Evolutionary conservation across 1,139 yeast species (phyloP), one percentile per base, ranked within the genome.

Genomic region (Suhomyces coccinellae): DNA sequence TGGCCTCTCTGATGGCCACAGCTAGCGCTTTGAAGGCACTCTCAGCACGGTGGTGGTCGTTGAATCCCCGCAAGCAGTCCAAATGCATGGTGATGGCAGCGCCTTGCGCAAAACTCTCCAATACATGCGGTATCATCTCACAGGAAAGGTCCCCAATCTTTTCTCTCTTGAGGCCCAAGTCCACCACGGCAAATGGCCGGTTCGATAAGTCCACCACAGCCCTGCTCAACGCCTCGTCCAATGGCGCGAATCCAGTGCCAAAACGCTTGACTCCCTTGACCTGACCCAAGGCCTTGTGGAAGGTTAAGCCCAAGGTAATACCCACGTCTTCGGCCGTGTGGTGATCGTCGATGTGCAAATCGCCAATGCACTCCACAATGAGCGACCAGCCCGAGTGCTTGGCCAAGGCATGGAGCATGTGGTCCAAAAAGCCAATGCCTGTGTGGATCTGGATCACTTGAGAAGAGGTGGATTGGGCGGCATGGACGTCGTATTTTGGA

Each of bases 321-420:
- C 93, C 97, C 51, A 90, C 89, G 67, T 93, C 99, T 66, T 93
- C 99, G 6, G 97, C 87, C 1, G 96, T 84, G 65, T 93, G 99
- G 65, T 93, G 99, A 67, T 93, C 99, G 63, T 93, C 99, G 44
- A 93, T 91, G 65, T 90, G 96, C 59, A 90, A 73, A 63, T 93
- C 99, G 33, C 99, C 99, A 50, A 86, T 78, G 67, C 98, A 91
- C 61, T 87, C 96, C 24, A 93, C 79, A 29, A 87, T 73, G 50
- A 93, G 66, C 16, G 97, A 88, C 99, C 99, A 93, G 12, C 99
- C 99, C 1, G 95, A 76, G 66, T 93, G 99, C 62, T 93, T 93
- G 36, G 98, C 97, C 55, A 93, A 75, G 0, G 99, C 99, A 60
- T 91, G 97, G 37, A 93, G 74, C 99, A 93, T 93, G 66, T 93